Percentiles rank a stretch among this genome's conserved stretches.
These are phyloP conservation scores for Fraxinus excelsior DNA, from an alignment of 257 asterid species.

Conservation along the genomic window DNA sequence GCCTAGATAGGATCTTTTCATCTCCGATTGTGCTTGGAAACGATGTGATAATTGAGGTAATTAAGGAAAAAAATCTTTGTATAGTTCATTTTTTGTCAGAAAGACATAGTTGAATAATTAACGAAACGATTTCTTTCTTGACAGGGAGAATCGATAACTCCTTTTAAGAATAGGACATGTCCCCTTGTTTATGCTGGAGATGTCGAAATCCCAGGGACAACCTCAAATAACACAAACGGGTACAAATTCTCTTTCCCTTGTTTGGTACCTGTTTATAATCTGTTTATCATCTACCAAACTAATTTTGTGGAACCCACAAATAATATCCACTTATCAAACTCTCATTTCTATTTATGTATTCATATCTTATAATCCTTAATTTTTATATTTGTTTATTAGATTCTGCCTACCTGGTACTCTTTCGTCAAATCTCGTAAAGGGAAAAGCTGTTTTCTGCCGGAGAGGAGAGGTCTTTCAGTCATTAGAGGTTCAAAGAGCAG, in stretches of 20 bases:
- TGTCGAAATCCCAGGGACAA: slow-evolving; percentile 38
- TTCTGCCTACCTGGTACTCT: slow-evolving; percentile 43
- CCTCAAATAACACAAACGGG: slow-evolving; percentile 35
- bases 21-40: slow-evolving; percentile 39
- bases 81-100: background rate
- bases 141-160: slow-evolving; percentile 51
- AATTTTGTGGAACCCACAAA: too few relatives aligned
- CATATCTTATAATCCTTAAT: too few relatives aligned
- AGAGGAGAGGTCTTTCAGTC: slow-evolving; percentile 17
- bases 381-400: slow-evolving; percentile 15
- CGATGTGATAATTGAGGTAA: slow-evolving; percentile 30
- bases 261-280: too few relatives aligned
- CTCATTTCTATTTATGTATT: too few relatives aligned
- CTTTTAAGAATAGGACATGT: slow-evolving; percentile 22
- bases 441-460: slow-evolving; percentile 50
- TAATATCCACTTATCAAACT: too few relatives aligned
- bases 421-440: slow-evolving; percentile 37
- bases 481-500: slow-evolving; percentile 49
- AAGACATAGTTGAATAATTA: background rate
- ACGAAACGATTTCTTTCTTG: background rate
- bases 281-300: too few relatives aligned
- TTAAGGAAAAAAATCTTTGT: background rate
- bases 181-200: slow-evolving; percentile 38
- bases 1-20: slow-evolving; percentile 34
- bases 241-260: background rate